These are phyloP conservation scores for Phytopythium mirpurense DNA, from an alignment of 352 stramenopile genomes.

Conservation along the genomic window DNA sequence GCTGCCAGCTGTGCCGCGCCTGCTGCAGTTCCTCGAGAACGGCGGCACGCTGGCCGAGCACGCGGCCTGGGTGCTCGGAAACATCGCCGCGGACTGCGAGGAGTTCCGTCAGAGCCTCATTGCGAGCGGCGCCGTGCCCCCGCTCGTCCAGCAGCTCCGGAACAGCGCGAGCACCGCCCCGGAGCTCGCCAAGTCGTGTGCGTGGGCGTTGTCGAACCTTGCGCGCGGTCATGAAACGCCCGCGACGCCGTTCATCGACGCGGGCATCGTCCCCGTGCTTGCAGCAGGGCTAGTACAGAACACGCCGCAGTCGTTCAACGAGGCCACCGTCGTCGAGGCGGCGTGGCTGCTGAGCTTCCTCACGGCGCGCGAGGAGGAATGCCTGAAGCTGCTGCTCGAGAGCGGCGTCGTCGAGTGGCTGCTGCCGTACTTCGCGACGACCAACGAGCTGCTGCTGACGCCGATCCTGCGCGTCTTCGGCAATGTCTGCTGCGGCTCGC, in stretches of 20 bases:
- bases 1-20: slow-evolving; percentile 61
- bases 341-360: slow-evolving; percentile 86
- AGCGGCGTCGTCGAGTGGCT: slow-evolving; percentile 44
- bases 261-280: slow-evolving; percentile 50
- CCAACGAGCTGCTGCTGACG: slow-evolving; percentile 60
- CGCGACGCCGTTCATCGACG: slow-evolving; percentile 72
- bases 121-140: slow-evolving; percentile 43
- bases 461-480: slow-evolving; percentile 73
- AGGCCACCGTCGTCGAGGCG: slow-evolving; percentile 67
- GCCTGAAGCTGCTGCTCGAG: slow-evolving; percentile 61
- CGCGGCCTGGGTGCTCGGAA: slow-evolving; percentile 75
- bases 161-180: slow-evolving; percentile 15
- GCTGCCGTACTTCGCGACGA: slow-evolving; percentile 52
- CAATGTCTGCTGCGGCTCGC: slow-evolving; percentile 70
- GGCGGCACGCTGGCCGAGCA: slow-evolving; percentile 66
- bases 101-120: slow-evolving; percentile 82
- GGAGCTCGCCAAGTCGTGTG: slow-evolving; percentile 45
- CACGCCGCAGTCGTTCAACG: slow-evolving; percentile 26
- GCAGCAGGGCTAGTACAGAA: slow-evolving; percentile 29
- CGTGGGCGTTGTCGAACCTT: slow-evolving; percentile 82
- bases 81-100: slow-evolving; percentile 83
- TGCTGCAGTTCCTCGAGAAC: slow-evolving; percentile 67
- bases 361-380: slow-evolving; percentile 71
- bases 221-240: slow-evolving; percentile 71
- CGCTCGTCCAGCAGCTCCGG: slow-evolving; percentile 41